Conservation (phyloP, 768 basidiomycete genomes). For the Rhodotorula paludigena region DNA sequence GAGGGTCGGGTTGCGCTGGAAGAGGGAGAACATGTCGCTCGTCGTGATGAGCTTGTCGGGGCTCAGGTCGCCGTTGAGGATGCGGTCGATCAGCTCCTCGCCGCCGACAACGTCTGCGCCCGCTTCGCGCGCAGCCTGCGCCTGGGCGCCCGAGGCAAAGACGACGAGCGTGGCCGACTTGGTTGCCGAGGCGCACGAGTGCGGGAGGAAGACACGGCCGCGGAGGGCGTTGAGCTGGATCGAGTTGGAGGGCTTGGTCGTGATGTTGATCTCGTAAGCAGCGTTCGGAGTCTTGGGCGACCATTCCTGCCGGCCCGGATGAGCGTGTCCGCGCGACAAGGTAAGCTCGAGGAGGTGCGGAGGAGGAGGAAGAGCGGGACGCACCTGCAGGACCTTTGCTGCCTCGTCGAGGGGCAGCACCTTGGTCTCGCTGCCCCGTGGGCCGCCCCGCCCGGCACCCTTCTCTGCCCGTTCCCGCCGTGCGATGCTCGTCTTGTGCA, state of each 20-base stretch:
- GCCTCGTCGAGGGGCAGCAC: conserved; percentile 31
- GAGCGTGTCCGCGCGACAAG: too few relatives aligned
- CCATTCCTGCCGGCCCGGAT: conserved; percentile 12
- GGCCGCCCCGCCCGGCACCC: conserved; percentile 21
- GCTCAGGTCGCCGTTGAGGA: conserved; percentile 66
- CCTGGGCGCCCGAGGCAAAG: conserved; percentile 78
- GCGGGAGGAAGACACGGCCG: conserved; percentile 78
- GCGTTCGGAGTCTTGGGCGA: conserved; percentile 59
- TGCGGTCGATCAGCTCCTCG: conserved; percentile 64
- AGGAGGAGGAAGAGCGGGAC: background rate
- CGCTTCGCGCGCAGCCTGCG: conserved; percentile 74
- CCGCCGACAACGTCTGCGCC: conserved; percentile 91
- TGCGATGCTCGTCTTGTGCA: conserved; percentile 33
- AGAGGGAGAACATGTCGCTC: conserved; percentile 67
- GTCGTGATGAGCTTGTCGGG: conserved; percentile 83
- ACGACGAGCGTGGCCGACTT: conserved; percentile 63
- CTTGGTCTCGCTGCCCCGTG: conserved; percentile 41
- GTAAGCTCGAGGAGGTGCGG: background rate
- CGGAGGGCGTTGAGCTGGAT: conserved; percentile 75
- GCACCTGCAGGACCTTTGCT: conserved; percentile 36
- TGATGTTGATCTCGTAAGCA: conserved; percentile 73
- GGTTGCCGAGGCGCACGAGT: conserved; percentile 42
- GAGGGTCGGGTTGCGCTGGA: conserved; percentile 62
- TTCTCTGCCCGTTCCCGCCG: conserved; percentile 17
- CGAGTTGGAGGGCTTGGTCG: conserved; percentile 59